phyloP scores from a whole-genome alignment of 2,329 filamentous ascomycete genomes.

The Rhynchosporium agropyri region DNA sequence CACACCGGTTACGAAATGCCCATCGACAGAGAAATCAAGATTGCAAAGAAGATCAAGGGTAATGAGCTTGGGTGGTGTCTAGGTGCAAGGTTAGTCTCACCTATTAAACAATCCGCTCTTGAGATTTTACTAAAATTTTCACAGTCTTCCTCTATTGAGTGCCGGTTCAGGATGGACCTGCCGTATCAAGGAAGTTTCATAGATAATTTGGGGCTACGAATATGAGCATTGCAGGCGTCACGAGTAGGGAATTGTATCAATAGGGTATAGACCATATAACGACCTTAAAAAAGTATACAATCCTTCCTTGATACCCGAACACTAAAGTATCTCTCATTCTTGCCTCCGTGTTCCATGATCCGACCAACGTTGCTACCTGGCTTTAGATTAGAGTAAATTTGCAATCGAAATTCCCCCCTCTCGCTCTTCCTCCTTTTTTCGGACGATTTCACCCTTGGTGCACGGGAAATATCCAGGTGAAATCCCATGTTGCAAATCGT shows the following conservation, averaged over 20 bases:
- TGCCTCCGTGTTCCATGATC: neutral
- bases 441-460: too few relatives aligned
- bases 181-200: constrained; percentile 76
- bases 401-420: too few relatives aligned
- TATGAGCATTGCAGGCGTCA: constrained; percentile 37
- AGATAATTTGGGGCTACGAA: constrained; percentile 39
- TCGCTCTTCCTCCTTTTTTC: too few relatives aligned
- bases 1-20: constrained; percentile 99
- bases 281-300: constrained; percentile 20
- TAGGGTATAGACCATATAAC: constrained; percentile 22
- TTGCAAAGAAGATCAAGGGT: constrained; percentile 97
- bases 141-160: constrained; percentile 79
- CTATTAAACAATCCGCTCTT: constrained; percentile 1
- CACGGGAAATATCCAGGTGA: too few relatives aligned
- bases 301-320: neutral
- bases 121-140: constrained; percentile 44
- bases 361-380: neutral
- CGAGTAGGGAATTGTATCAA: constrained; percentile 22
- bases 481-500: too few relatives aligned
- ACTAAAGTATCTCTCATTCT: neutral
- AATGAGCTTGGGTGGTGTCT: constrained; percentile 98
- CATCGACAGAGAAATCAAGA: constrained; percentile 91
- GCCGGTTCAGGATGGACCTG: constrained; percentile 88
- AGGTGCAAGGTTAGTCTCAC: constrained; percentile 76
- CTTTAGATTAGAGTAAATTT: too few relatives aligned